Base-by-base conservation (phyloP, 768 basidiomycete genomes). In the Pleurotus tuber-regium region DNA sequence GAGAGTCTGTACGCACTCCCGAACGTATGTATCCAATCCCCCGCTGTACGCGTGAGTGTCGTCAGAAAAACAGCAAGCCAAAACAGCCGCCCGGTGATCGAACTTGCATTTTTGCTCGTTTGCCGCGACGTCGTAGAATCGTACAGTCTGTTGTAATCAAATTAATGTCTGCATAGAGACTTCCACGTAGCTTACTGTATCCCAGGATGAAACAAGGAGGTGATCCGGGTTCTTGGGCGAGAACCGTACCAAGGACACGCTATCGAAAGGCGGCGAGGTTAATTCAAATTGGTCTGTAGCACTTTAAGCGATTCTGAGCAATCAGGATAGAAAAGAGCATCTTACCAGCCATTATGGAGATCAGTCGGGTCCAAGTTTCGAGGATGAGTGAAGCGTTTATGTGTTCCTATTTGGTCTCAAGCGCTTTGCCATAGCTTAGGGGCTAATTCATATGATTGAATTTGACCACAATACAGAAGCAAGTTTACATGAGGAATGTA, bases 131-230 rank as follows among this genome's bases (percentile, higher is more conserved):
- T 90, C 89, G 60, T 72, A 71, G 29, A 73, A 68, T 30, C 69
- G 61, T 8, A 75, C 72, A 10, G 72, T 70, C 69, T 73, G 35
- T 4, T 11, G 2, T 18, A 14, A n/a, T n/a, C n/a, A n/a, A n/a
- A n/a, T n/a, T n/a, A n/a, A n/a, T n/a, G n/a, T n/a, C n/a, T n/a
- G n/a, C n/a, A n/a, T n/a, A n/a, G n/a, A n/a, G n/a, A n/a, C n/a
- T n/a, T n/a, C n/a, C n/a, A n/a, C n/a, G 21, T 39, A 4, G 59
- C 72, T 24, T 60, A 78, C 80, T 19, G 89, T 82, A 67, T 98
- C 96, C 96, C 96, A 98, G 54, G 89, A 87, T 10, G 91, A 83
- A 14, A 89, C 90, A 0, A 98, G 70, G 1, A 98, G 70, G 16
- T 87, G 84, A 50, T 87, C 77, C 2, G 93, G 86, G 64, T 88